Evolutionary conservation across 1,284 basidiomycete species (phyloP), one percentile per base, ranked within the genome.

Genomic region (Cryptococcus sp.): DNA sequence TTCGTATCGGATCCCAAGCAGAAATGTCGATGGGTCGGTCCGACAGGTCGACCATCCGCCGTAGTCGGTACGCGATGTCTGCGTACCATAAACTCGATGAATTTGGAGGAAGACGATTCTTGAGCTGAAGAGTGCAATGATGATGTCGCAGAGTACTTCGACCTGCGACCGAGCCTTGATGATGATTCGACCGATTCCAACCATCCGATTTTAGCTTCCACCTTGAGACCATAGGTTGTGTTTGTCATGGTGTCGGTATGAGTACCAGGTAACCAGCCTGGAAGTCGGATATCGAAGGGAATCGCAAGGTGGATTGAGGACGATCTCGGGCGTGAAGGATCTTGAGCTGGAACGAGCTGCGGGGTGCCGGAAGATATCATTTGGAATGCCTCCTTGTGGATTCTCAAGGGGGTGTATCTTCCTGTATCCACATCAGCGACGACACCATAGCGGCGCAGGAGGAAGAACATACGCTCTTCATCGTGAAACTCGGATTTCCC

Each of bases 401-500:
- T 49, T 8, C 74, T 63, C 46, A 73, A 50, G 0, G 72, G 71
- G 2, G 63, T 67, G 59, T 76, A 75, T 52, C 75, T 71, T 14
- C 70, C 75, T 76, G 43, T 11, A n/a, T 30, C 46, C 6, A n/a
- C 34, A 35, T 55, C 38, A 50, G 38, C 31, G 11, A n/a, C 32
- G 35, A n/a, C 33, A 30, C 13, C 45, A 31, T 10, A 31, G 8
- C 33, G 33, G 30, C 2, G 31, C 13, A 43, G 23, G 5, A n/a
- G 31, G 36, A 30, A 5, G 5, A 3, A 56, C 74, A 60, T 50
- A 72, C 74, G 70, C 13, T 59, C 46, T 42, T 66, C 64, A 49
- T 77, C 74, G 54, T 59, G 69, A 53, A 64, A 77, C 54, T 77
- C 75, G 10, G 66, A 60, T 58, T 72, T 71, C 10, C 72, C 73